Conservation (phyloP, 495 filamentous ascomycete species). For the Lentithecium fluviatile region DNA sequence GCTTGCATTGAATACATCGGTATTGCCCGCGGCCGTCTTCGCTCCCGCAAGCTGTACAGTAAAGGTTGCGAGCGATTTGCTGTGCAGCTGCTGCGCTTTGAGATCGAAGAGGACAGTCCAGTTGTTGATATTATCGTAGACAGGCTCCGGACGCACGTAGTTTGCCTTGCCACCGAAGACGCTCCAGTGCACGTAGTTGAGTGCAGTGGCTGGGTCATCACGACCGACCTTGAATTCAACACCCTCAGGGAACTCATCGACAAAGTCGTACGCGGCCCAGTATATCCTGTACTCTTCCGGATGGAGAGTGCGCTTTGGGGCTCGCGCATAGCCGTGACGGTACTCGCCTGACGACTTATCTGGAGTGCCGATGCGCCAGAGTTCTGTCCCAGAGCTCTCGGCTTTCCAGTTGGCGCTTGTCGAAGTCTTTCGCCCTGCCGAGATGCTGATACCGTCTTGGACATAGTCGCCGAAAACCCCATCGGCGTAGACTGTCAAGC, state of each 20-base stretch:
- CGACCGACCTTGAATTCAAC: slow-evolving; percentile 53
- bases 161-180: slow-evolving; percentile 50
- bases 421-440: slow-evolving; percentile 34
- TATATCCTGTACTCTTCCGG: slow-evolving; percentile 55
- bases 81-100: slow-evolving; percentile 28
- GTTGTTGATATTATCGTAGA: slow-evolving; percentile 48
- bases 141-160: slow-evolving; percentile 12
- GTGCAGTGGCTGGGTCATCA: slow-evolving; percentile 47
- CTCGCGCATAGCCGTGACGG: slow-evolving; percentile 49
- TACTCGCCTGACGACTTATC: slow-evolving; percentile 59
- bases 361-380: slow-evolving; percentile 57
- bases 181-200: slow-evolving; percentile 58
- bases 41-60: slow-evolving; percentile 58
- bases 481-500: slow-evolving; percentile 58
- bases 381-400: slow-evolving; percentile 52
- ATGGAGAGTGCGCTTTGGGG: slow-evolving; percentile 46
- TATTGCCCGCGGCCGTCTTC: slow-evolving; percentile 58
- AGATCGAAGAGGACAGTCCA: slow-evolving; percentile 54
- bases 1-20: slow-evolving; percentile 47
- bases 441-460: slow-evolving; percentile 47
- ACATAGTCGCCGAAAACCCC: slow-evolving; percentile 56
- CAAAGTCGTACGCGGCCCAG: slow-evolving; percentile 57
- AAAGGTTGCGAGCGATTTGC: slow-evolving; percentile 48
- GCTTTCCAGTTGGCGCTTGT: slow-evolving; percentile 44
- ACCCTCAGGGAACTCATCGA: slow-evolving; percentile 52